phyloP scores from a whole-genome alignment of 2,329 filamentous ascomycete genomes.

The Calonectria pseudoturangicola region DNA sequence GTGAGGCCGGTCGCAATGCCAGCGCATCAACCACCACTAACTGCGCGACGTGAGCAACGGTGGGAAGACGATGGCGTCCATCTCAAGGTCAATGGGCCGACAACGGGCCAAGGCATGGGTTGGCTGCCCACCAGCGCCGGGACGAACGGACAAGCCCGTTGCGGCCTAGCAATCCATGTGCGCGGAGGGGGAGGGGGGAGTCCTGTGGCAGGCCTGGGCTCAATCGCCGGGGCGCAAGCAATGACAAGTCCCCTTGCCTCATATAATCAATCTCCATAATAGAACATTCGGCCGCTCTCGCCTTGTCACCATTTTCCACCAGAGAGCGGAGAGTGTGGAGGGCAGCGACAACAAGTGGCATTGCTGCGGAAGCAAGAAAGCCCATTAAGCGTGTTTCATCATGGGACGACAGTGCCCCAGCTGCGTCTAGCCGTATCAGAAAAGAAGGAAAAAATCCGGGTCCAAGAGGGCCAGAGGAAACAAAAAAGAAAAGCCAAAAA shows the following conservation, averaged over 20 bases:
- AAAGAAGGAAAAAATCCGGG: not conserved
- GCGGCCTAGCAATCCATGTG: slow-evolving; percentile 11
- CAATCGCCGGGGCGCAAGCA: slow-evolving; percentile 19
- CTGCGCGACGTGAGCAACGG: slow-evolving; percentile 2
- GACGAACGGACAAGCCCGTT: slow-evolving; percentile 25
- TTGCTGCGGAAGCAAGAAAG: slow-evolving; percentile 22
- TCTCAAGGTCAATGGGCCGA: slow-evolving; percentile 6
- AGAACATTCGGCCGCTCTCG: not conserved
- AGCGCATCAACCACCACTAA: slow-evolving; percentile 37
- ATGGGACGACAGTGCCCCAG: slow-evolving; percentile 31
- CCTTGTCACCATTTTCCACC: not conserved
- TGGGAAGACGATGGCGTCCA: not conserved
- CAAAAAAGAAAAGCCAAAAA: slow-evolving; percentile 26
- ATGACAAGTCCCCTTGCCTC: not conserved
- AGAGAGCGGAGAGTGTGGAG: not conserved
- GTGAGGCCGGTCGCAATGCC: slow-evolving; percentile 37
- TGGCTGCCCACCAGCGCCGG: slow-evolving; percentile 10
- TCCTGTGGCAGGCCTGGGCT: slow-evolving; percentile 22
- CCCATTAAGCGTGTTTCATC: slow-evolving; percentile 30
- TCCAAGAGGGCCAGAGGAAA: not conserved
- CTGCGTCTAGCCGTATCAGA: slow-evolving; percentile 12
- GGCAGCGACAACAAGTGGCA: slow-evolving; percentile 16
- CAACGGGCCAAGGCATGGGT: not conserved
- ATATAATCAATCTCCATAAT: slow-evolving; percentile 28
- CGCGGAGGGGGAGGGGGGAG: not conserved